These are phyloP conservation scores for Pythium vanterpoolii DNA, from an alignment of 352 stramenopile genomes.

Conservation along the genomic window DNA sequence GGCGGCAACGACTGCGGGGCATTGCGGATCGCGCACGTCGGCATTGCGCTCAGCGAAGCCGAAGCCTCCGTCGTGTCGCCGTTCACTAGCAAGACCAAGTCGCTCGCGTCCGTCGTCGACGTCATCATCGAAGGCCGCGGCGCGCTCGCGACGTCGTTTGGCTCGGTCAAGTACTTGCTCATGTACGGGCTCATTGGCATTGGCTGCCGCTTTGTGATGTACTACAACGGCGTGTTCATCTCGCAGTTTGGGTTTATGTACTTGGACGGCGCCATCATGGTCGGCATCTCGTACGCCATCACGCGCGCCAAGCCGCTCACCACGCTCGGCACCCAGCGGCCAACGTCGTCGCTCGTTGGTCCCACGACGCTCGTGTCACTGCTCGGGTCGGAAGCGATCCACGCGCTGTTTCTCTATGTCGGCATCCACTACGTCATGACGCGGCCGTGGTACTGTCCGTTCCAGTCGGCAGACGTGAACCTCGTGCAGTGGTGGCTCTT, in stretches of 20 bases:
- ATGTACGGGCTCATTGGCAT: no score
- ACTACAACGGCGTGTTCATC: slow-evolving; percentile 86
- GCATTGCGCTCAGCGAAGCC: slow-evolving; percentile 75
- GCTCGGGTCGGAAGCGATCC: slow-evolving; percentile 53
- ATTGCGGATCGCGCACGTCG: slow-evolving; percentile 83
- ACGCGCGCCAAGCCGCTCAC: slow-evolving; percentile 59
- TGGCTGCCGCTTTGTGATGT: slow-evolving; percentile 80
- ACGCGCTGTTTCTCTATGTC: slow-evolving; percentile 71
- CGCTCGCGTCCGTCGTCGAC: slow-evolving; percentile 55
- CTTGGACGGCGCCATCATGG: slow-evolving; percentile 72
- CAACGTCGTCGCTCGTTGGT: slow-evolving; percentile 82
- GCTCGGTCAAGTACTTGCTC: no score
- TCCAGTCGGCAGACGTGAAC: slow-evolving; percentile 60
- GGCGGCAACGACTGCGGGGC: slow-evolving; percentile 85
- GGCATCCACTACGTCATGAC: slow-evolving; percentile 58
- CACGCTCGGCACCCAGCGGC: slow-evolving; percentile 56
- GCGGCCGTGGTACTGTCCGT: slow-evolving; percentile 68
- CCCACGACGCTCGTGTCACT: slow-evolving; percentile 64
- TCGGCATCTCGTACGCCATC: slow-evolving; percentile 79
- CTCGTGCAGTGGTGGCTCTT: slow-evolving; percentile 72
- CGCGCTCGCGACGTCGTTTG: slow-evolving; percentile 59
- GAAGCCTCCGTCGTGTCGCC: slow-evolving; percentile 85
- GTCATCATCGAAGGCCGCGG: slow-evolving; percentile 38
- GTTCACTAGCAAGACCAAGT: slow-evolving; percentile 86
- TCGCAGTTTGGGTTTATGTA: slow-evolving; percentile 87